Conservation (phyloP, 2,329 filamentous ascomycete species). For the Trichoderma koningiopsis region DNA sequence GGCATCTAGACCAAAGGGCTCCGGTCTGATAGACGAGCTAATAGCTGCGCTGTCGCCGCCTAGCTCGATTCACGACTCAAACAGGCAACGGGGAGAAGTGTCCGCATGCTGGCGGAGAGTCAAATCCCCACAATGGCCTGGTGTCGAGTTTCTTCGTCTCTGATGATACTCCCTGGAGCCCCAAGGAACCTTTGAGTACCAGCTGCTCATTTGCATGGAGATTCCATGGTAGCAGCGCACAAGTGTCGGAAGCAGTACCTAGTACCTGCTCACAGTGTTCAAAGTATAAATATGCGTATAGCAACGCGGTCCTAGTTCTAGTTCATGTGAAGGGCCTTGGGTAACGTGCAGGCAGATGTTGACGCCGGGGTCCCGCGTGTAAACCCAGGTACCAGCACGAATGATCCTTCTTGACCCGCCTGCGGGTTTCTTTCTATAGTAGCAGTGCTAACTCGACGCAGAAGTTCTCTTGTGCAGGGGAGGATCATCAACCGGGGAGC, state of each 20-base stretch:
- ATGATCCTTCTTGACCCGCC: slow-evolving; percentile 6
- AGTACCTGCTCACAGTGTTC: background rate
- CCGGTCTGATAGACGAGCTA: background rate
- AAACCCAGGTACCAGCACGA: slow-evolving; percentile 18
- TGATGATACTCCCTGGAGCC: background rate
- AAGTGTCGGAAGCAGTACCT: background rate
- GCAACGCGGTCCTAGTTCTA: background rate
- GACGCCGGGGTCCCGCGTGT: slow-evolving; percentile 19
- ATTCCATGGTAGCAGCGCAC: background rate
- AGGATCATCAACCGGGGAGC: background rate
- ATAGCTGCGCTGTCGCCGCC: slow-evolving; percentile 1
- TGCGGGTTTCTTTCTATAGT: background rate
- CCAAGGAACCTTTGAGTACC: background rate
- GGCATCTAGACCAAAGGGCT: slow-evolving; percentile 1
- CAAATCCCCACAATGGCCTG: background rate
- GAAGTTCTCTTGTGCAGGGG: slow-evolving; percentile 19
- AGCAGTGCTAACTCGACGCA: slow-evolving; percentile 1
- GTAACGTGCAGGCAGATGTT: background rate
- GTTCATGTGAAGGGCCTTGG: background rate
- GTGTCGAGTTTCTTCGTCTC: background rate
- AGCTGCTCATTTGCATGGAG: background rate
- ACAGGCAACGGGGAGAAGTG: slow-evolving; percentile 16
- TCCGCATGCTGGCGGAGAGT: slow-evolving; percentile 12
- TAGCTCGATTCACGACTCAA: slow-evolving; percentile 5
- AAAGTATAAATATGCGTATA: background rate